Evolutionary conservation across 1,284 basidiomycete genomes (phyloP), one percentile per base, ranked within the genome.

Genomic region (Hymenochaete sp.): DNA sequence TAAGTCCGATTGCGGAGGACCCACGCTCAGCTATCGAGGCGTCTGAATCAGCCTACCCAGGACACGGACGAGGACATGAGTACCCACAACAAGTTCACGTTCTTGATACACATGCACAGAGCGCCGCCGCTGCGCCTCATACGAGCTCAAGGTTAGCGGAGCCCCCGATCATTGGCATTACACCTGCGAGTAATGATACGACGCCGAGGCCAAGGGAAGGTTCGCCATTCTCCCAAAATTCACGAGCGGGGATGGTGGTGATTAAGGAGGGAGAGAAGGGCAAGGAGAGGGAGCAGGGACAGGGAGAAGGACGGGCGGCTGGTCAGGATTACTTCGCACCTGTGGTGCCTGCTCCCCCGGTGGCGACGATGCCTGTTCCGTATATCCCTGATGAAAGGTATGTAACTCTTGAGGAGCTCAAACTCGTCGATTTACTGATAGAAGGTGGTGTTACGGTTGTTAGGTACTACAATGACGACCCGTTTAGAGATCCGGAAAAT

Each of bases 401-500:
- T 4, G 44, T 41, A 21, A 8, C 9, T 31, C 7, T 16, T 7
- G 25, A 21, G 16, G n/a, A n/a, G n/a, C n/a, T n/a, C n/a, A n/a
- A n/a, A n/a, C n/a, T n/a, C n/a, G n/a, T n/a, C n/a, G n/a, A n/a
- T n/a, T n/a, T n/a, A n/a, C n/a, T n/a, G n/a, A n/a, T n/a, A n/a
- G n/a, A n/a, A n/a, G n/a, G n/a, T n/a, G n/a, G n/a, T n/a, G n/a
- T n/a, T n/a, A n/a, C n/a, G n/a, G n/a, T n/a, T n/a, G n/a, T n/a
- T n/a, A n/a, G n/a, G n/a, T n/a, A 49, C 21, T 32, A 42, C 22
- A 10, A 19, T 5, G 48, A 49, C 8, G 48, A 49, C 35, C 48
- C 48, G 9, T 49, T 49, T 22, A 45, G 48, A 28, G 48, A 49
- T 42, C 48, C 48, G 3, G 42, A 52, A 11, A 37, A 42, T 37